Evolutionary conservation across 306 rosid genomes (phyloP), one percentile per base, ranked within the genome.

Genomic region (Calophaca sinica): DNA sequence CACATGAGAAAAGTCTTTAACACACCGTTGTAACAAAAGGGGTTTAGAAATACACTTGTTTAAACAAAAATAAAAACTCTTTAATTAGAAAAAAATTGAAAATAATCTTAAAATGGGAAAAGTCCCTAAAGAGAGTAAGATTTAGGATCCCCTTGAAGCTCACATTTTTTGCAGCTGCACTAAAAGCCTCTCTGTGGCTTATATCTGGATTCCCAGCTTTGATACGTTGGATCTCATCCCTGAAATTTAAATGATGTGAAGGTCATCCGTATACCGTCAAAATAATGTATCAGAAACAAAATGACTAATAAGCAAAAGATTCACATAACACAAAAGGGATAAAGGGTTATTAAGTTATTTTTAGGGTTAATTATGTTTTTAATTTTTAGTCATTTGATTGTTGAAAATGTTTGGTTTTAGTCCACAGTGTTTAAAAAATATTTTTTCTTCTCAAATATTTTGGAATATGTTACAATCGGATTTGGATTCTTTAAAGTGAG

Each of bases 111-210:
- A 35, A 76, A 76, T 58, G 45, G 60, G 65, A 49, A 48, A 68
- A 33, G 32, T 13, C 15, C 67, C 48, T 20, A 49, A 53, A 62
- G 72, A 72, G 70, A 80, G 82, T 59, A 80, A 81, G 75, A 59
- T 71, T 76, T 32, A 76, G 79, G 57, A 71, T 77, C 57, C 20
- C 81, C 72, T 71, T 78, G 84, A 79, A 77, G 69, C 92, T 85
- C 74, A 94, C 99, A 83, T 94, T 92, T 82, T 94, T 94, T 76
- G 99, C 99, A 75, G 99, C 99, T 48, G 99, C 99, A 79, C 99
- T 94, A 62, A 94, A 94, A 52, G 99, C 99, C 84, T 92, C 99
- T 86, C 96, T 90, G 86, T 94, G 99, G 83, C 96, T 90, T 65
- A 94, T 92, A 82, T 92, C 99, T 55, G 99, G 99, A 88, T 94